Conservation (phyloP, 768 basidiomycete species). For the Gloeopeniophorella convolvens region DNA sequence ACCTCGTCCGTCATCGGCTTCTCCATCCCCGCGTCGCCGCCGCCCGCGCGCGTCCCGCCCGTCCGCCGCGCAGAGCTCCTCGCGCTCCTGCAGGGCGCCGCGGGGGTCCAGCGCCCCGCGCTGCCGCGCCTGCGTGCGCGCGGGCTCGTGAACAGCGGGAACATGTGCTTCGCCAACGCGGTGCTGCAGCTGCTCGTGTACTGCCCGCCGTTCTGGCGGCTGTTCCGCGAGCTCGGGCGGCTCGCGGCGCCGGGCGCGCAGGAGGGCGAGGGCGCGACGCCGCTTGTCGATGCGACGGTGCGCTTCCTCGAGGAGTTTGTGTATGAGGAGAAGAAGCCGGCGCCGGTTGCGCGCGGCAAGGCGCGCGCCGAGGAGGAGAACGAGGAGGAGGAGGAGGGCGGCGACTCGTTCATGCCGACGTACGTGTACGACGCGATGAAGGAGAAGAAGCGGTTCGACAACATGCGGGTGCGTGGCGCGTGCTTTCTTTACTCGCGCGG, state of each 20-base stretch:
- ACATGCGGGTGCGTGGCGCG: slow-evolving; percentile 67
- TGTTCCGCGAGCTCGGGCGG: slow-evolving; percentile 68
- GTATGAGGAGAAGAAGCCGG: slow-evolving; percentile 27
- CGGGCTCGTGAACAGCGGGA: slow-evolving; percentile 89
- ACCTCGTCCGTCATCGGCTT: slow-evolving; percentile 68
- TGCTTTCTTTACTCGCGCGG: slow-evolving; percentile 5
- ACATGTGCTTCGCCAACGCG: slow-evolving; percentile 97
- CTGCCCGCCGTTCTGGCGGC: slow-evolving; percentile 74
- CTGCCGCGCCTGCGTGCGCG: slow-evolving; percentile 50
- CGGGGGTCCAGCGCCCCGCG: slow-evolving; percentile 22
- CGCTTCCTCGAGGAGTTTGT: slow-evolving; percentile 76
- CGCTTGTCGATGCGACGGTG: slow-evolving; percentile 61
- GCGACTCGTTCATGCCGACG: slow-evolving; percentile 76
- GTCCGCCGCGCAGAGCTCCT: slow-evolving; percentile 42
- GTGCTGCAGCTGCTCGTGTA: slow-evolving; percentile 89
- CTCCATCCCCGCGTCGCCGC: slow-evolving; percentile 53
- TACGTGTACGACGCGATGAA: slow-evolving; percentile 91
- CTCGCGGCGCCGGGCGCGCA: slow-evolving; percentile 30
- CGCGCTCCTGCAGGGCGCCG: slow-evolving; percentile 42
- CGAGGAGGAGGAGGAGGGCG: slow-evolving; percentile 42
- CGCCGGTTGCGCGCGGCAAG: slow-evolving; percentile 28
- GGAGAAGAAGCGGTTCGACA: slow-evolving; percentile 88
- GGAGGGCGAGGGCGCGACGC: slow-evolving; percentile 30
- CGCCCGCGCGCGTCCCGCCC: slow-evolving; percentile 26
- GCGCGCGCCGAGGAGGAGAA: slow-evolving; percentile 35